phyloP scores from a whole-genome alignment of 352 stramenopile species.

The Aphanomyces astaci region DNA sequence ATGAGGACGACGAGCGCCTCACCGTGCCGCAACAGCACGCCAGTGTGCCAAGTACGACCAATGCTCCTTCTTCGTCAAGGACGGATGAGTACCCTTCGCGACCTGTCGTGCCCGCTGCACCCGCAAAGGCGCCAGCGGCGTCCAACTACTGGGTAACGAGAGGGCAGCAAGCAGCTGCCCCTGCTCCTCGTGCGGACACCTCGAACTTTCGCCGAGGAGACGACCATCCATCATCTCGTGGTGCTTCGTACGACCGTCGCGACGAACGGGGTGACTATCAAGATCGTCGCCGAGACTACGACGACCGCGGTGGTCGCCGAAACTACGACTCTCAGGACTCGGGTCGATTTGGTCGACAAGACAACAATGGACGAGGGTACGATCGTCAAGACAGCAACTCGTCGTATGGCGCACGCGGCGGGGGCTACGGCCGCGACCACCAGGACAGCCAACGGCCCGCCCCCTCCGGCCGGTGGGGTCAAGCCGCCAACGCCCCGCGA shows the following conservation, averaged over 20 bases:
- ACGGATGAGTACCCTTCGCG: constrained; percentile 21
- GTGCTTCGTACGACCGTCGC: neutral
- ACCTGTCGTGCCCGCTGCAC: neutral
- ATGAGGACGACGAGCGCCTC: constrained; percentile 48
- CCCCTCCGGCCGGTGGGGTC: neutral
- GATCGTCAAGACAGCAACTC: neutral
- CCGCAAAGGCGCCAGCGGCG: neutral
- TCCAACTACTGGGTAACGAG: constrained; percentile 7
- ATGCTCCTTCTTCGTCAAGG: neutral
- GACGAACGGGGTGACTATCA: constrained; percentile 1
- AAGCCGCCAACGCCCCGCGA: constrained; percentile 1
- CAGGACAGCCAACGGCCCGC: neutral
- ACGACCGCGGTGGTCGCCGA: constrained; percentile 14
- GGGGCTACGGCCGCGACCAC: constrained; percentile 39
- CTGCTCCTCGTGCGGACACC: constrained; percentile 20
- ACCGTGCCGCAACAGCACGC: constrained; percentile 9
- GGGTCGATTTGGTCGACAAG: neutral
- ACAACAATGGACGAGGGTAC: constrained; percentile 6
- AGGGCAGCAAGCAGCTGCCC: constrained; percentile 17
- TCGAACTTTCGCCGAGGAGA: constrained; percentile 8
- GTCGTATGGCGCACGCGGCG: constrained; percentile 6
- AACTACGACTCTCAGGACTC: constrained; percentile 19
- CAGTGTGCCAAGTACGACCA: neutral
- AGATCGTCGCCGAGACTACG: constrained; percentile 26
- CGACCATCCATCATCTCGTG: too few species aligned